Evolutionary conservation across 2,329 filamentous ascomycete genomes (phyloP), one percentile per base, ranked within the genome.

Genomic region (Fusarium sambucinum): DNA sequence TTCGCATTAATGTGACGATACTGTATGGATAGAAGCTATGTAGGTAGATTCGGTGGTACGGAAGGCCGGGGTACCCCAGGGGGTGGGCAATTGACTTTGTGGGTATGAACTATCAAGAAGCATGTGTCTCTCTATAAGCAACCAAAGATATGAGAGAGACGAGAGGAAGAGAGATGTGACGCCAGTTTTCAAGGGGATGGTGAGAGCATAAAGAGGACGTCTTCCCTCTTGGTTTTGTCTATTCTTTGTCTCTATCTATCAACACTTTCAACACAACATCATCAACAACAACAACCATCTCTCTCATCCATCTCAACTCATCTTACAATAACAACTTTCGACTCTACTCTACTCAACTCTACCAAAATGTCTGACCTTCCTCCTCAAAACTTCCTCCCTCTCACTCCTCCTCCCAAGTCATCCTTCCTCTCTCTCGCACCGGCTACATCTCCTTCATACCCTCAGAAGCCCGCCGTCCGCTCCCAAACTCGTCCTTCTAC

Each of bases 401-500:
- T 74, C 59, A 73, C 72, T 30, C 38, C 71, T 38, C 52, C 72
- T 47, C 70, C 70, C 57, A 62, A 71, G 59, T 64, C 73, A 29
- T 61, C 67, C 59, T 89, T 89, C 80, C 83, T 89, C 66, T 82
- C 84, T 30, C 82, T 89, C 50, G 86, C 85, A n/a, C 87, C 87
- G 40, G 82, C 82, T 72, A 87, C 84, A 30, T 89, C 87, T 17
- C 77, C 80, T 59, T 87, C 84, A 25, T 87, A 86, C 78, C 86
- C 86, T 54, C 81, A 80, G 74, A 75, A 77, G 44, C 80, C 79
- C 29, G 73, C 75, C 64, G 75, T 51, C 46, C 73, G 74, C 47
- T 59, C 73, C 23, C 75, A 76, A 58, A 54, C 55, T 58, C 74
- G 75, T 37, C 53, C 56, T 33, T 60, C 59, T 21, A 46, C 64